phyloP scores from a whole-genome alignment of 768 basidiomycete genomes.

The Boletus rubroflammeus region DNA sequence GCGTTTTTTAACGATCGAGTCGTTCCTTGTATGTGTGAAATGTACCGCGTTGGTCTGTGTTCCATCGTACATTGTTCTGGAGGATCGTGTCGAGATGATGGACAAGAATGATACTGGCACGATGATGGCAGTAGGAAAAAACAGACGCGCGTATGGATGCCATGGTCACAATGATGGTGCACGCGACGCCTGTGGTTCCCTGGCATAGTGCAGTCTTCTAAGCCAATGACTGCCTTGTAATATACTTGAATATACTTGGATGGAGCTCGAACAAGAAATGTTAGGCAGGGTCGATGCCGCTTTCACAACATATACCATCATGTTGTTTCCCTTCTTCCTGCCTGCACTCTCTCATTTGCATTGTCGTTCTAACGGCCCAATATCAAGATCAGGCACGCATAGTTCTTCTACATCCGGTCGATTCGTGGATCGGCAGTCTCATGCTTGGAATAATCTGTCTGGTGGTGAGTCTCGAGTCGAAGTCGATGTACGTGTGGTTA shows the following conservation, averaged over 20 bases:
- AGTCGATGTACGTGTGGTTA: not conserved
- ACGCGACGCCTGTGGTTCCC: not conserved
- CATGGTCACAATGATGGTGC: not conserved
- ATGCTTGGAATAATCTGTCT: not conserved
- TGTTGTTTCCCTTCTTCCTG: no score
- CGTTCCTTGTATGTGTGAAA: no score
- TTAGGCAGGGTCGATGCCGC: no score
- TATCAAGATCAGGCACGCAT: no score
- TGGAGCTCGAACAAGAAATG: no score
- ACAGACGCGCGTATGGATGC: not conserved
- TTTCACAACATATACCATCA: no score
- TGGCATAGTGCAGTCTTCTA: no score
- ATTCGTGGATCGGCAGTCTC: not conserved
- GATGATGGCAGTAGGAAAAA: not conserved
- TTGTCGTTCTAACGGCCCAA: no score
- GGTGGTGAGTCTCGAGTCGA: not conserved
- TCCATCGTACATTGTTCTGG: not conserved
- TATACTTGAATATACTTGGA: no score
- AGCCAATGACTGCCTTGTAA: no score
- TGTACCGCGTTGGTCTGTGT: no score
- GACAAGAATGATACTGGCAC: not conserved
- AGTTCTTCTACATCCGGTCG: not conserved
- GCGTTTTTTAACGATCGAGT: not conserved
- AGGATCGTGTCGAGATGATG: not conserved
- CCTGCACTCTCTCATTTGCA: no score